Base-by-base conservation (phyloP, 2,329 filamentous ascomycete genomes). In the Monascus ruber region DNA sequence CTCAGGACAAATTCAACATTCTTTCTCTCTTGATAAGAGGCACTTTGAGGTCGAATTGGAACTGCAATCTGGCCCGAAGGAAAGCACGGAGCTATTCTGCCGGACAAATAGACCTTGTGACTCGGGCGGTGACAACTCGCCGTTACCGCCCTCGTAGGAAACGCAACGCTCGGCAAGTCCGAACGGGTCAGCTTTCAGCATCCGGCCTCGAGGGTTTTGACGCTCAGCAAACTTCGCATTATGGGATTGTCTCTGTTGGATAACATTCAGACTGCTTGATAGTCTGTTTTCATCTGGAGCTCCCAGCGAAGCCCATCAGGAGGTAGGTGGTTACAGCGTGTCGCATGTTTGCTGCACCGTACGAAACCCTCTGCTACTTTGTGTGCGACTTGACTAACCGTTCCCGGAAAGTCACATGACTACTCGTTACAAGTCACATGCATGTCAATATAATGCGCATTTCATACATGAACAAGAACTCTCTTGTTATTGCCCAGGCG, bases 1-100 rank as follows among this genome's bases (percentile, higher is more conserved):
- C 35, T 35, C 36, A 33, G 34, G 35, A 36, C 10, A 29, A 34
- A 37, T 33, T 41, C 32, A 40, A 35, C 38, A 47, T 36, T 38
- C 28, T 29, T n/a, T n/a, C 26, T 36, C n/a, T 6, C 6, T 33
- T 2, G 28, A 31, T 8, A n/a, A 31, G n/a, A 31, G 28, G n/a
- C 17, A 17, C 17, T 17, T 17, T 17, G 17, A 17, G 17, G 17
- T 10, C 28, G 28, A 29, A 29, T 29, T 6, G 10, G 10, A 29
- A 29, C 28, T 47, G 54, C 54, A 57, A 60, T 52, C 51, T 62
- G 58, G 55, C 55, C 49, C 57, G 39, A 52, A 37, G 40, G 46
- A 46, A 49, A 47, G 44, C 43, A 50, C 50, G 44, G 9, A 9
- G 24, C 1, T 9, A 37, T 39, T 17, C 28, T 50, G 42, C 46